Evolutionary conservation across 495 filamentous ascomycete genomes (phyloP).

Genomic region (Aspergillus funiculosus): DNA sequence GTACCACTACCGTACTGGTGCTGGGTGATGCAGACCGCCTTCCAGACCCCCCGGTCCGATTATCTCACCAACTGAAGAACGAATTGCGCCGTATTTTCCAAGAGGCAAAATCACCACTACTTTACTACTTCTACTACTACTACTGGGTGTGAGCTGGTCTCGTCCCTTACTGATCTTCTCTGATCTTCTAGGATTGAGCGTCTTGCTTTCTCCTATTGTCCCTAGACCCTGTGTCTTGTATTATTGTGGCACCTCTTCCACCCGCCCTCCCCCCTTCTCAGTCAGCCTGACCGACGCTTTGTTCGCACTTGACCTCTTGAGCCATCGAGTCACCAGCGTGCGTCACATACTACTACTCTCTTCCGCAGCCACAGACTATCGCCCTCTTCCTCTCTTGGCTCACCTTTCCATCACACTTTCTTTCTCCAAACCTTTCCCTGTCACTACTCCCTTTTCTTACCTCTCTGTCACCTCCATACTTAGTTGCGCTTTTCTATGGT

Average conservation of each 20-base stretch:
- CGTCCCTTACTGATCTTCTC: no score
- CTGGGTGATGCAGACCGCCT: conserved; percentile 11
- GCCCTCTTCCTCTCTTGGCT: conserved; percentile 39
- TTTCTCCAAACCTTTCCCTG: conserved; percentile 22
- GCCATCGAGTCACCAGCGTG: conserved; percentile 30
- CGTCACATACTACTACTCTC: conserved; percentile 32
- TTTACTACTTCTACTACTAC: background rate
- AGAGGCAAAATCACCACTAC: background rate
- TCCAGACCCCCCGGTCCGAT: background rate
- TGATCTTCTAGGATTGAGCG: no score
- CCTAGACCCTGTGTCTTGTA: no score
- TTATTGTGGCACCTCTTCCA: background rate
- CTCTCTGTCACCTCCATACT: background rate
- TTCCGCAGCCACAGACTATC: conserved; percentile 23
- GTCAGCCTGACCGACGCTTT: conserved; percentile 9
- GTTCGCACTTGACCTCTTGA: conserved; percentile 17
- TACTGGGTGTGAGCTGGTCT: no score
- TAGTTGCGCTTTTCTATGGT: background rate
- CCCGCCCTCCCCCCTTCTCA: background rate
- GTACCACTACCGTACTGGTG: background rate
- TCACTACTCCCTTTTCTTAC: conserved; percentile 14
- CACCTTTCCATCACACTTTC: conserved; percentile 20
- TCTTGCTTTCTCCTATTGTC: no score
- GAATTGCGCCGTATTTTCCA: background rate
- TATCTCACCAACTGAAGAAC: conserved; percentile 4